A percentile compares a stretch with the other conserved stretches of the same genome.
Evolutionary conservation across 768 basidiomycete genomes (phyloP).

Genomic region (Auricularia auricula-judae): DNA sequence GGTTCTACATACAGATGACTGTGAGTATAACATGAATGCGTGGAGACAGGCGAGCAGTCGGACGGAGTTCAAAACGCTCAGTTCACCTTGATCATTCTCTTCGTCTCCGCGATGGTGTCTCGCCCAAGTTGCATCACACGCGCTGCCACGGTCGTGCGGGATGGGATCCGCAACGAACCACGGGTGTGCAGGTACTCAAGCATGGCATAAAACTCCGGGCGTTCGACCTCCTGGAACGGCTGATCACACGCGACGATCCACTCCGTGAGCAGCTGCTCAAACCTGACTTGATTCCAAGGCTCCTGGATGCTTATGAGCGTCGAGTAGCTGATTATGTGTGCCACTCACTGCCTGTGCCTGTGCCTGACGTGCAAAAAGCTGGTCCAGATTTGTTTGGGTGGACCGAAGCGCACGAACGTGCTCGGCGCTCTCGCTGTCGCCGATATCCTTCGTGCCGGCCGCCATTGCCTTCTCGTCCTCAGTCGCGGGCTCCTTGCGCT

Average conservation of each 20-base stretch:
- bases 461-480: conserved; percentile 1
- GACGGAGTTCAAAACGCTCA: neutral
- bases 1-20: conserved; percentile 5
- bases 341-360: too few relatives aligned
- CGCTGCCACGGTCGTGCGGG: neutral
- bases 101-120: neutral
- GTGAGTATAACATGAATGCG: neutral
- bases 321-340: too few relatives aligned
- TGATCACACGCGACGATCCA: conserved; percentile 5
- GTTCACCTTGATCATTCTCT: neutral
- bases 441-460: neutral
- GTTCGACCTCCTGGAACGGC: conserved; percentile 6
- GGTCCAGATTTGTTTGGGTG: too few relatives aligned
- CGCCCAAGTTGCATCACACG: neutral
- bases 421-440: neutral
- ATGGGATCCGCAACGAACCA: neutral
- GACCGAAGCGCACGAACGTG: too few relatives aligned
- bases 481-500: neutral
- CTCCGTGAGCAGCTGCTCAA: neutral
- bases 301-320: too few relatives aligned
- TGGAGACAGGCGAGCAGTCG: neutral
- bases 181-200: neutral
- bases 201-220: conserved; percentile 4
- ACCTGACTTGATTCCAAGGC: neutral
- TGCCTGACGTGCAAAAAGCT: too few relatives aligned